Conservation (phyloP, 768 basidiomycete species). For the Mycena leptocephala region DNA sequence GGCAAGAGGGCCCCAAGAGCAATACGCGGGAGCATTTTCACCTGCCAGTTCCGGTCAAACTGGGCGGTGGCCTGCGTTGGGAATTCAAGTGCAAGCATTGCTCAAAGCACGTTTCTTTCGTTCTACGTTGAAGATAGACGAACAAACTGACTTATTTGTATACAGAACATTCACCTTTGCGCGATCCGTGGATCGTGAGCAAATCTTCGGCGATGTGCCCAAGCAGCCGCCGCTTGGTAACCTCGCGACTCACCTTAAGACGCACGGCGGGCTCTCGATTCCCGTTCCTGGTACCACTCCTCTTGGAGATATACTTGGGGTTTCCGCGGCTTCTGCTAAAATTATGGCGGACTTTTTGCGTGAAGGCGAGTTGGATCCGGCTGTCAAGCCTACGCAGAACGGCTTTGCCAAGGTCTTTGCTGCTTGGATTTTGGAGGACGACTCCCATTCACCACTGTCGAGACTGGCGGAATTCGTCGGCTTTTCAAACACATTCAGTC, state of each 20-base stretch:
- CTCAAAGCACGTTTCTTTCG: not conserved
- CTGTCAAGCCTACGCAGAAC: conserved; percentile 38
- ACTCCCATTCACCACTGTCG: conserved; percentile 49
- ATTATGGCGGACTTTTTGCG: conserved; percentile 49
- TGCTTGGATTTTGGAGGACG: conserved; percentile 51
- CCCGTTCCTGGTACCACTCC: conserved; percentile 34
- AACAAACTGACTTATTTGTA: not conserved
- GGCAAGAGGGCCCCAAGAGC: not conserved
- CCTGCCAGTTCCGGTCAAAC: not conserved
- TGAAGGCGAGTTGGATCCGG: conserved; percentile 52
- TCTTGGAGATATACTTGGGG: not conserved
- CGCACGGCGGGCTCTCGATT: not conserved
- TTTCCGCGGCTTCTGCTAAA: conserved; percentile 23
- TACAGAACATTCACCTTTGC: not conserved
- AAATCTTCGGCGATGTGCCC: conserved; percentile 40
- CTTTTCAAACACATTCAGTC: conserved; percentile 4
- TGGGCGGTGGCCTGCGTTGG: not conserved
- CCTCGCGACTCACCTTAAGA: conserved; percentile 42
- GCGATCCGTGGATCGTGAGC: conserved; percentile 5
- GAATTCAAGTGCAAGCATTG: conserved; percentile 6
- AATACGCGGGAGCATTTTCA: not conserved
- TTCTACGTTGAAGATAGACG: no score
- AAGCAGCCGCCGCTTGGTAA: conserved; percentile 43
- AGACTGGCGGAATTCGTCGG: conserved; percentile 12
- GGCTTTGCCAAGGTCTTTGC: conserved; percentile 50